Percentiles rank a stretch among this genome's conserved stretches.
Conservation (phyloP, 2,329 filamentous ascomycete genomes). For the Calonectria crousiana region DNA sequence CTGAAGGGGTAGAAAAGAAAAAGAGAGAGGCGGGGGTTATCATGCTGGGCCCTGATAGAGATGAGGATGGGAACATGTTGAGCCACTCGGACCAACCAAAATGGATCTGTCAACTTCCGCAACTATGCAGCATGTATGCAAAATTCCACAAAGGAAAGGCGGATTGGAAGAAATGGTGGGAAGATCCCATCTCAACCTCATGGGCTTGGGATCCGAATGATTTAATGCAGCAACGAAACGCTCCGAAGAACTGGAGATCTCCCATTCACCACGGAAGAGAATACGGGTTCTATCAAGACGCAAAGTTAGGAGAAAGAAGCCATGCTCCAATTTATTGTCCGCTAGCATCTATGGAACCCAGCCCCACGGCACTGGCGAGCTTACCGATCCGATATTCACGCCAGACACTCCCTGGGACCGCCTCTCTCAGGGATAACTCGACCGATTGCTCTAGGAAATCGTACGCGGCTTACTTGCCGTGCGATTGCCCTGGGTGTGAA, state of each 20-base stretch:
- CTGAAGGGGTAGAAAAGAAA: background rate
- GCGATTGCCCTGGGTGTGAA: background rate
- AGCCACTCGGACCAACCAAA: background rate
- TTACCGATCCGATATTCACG: background rate
- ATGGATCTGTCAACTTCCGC: background rate
- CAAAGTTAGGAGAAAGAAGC: background rate
- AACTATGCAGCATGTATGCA: background rate
- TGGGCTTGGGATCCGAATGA: background rate
- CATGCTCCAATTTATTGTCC: background rate
- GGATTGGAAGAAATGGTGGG: background rate
- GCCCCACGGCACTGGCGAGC: background rate
- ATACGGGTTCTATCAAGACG: background rate
- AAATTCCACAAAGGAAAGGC: background rate
- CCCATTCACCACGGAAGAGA: background rate
- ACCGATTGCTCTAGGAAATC: background rate
- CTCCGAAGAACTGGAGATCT: background rate
- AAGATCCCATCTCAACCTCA: background rate
- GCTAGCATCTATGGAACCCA: background rate
- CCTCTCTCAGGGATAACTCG: background rate
- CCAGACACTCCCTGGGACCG: background rate
- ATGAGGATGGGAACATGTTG: background rate
- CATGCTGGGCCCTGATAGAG: background rate
- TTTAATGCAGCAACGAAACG: background rate
- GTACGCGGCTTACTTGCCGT: background rate
- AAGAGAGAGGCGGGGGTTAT: background rate